Evolutionary conservation across 352 stramenopile species (phyloP), one percentile per base, ranked within the genome.

Genomic region (Globisporangium megalacanthum): DNA sequence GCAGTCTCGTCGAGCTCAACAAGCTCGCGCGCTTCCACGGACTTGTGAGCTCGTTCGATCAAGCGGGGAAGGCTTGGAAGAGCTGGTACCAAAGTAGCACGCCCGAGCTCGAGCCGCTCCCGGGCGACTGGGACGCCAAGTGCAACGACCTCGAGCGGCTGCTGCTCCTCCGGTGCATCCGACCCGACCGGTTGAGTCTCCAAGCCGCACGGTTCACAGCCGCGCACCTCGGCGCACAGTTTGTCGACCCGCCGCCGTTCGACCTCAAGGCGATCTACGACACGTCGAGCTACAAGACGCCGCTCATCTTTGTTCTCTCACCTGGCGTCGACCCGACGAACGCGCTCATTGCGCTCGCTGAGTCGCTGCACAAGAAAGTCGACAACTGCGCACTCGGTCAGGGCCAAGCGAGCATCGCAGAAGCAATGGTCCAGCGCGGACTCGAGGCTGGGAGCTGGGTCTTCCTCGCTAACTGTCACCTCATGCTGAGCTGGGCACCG

Each of bases 381-480:
- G 86, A 97, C 25, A 96, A 96, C 57, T 97, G 91, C 51, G 92
- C 93, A 0, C 66, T 98, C 1, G 95, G 94, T 0, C 95, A 99
- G 58, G 95, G 95, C 17, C 95, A 98, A 52, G 94, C 84, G 4
- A 92, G 81, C 19, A 86, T 97, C 29, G 95, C 95, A 0, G 87
- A 97, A 46, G 77, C 79, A 6, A 89, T 97, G 60, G 70, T 99
- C 14, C 60, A 93, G 33, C 74, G 95, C 17, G 94, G 86, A 2
- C 48, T 97, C 0, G 79, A 86, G 15, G 71, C 76, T 20, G 95
- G 95, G 9, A 91, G 86, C 59, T 98, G 95, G 95, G 89, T 98
- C 13, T 97, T 99, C 59, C 69, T 98, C 11, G 89, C 92, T 0
- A 98, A 98, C 66, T 98, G 95, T 56, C 95, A 98, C 58, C 72